Base-by-base conservation (phyloP, 768 basidiomycete genomes). In the Russula vinacea region DNA sequence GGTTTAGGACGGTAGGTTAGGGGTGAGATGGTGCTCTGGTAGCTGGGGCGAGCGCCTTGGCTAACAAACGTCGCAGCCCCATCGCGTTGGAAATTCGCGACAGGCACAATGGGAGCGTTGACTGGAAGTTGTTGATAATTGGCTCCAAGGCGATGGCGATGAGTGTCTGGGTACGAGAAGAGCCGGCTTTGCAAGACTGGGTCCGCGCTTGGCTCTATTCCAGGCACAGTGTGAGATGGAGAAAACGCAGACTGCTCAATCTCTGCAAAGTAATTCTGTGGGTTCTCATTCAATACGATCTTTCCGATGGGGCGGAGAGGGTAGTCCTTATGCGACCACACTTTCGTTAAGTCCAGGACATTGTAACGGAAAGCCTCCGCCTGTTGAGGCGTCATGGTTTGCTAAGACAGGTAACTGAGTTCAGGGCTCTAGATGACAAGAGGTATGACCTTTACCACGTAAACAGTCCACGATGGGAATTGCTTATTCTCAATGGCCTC, bases 51-150 rank as follows among this genome's bases (percentile, higher is more conserved):
- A 64, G 78, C 73, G 67, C 92, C 94, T 76, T 96, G 94, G 72
- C 86, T 92, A 72, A 86, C 75, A 76, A 85, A 84, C 1, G 84
- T 78, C 76, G 78, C 80, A 9, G 76, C 61, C 24, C 94, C 95
- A 70, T 90, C 94, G 50, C 94, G 89, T 77, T 96, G 93, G 89
- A 95, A 96, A 84, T 96, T 94, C 66, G 84, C 82, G 60, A 91
- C 78, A 5, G 87, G 89, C 57, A 76, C 78, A 55, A 89, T 73
- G 1, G 93, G 89, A 6, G 85, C 81, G 74, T 98, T 98, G 73
- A 94, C 88, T 1, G 94, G 94, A 11, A 98, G 78, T 71, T 96
- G 90, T 71, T 87, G 82, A 78, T 92, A 90, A 79, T 92, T 92
- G 59, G 72, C 69, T 42, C 90, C 90, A 37, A 92, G 87, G 73